These are phyloP conservation scores for Globisporangium perplexum DNA, from an alignment of 352 stramenopile genomes.

Conservation along the genomic window DNA sequence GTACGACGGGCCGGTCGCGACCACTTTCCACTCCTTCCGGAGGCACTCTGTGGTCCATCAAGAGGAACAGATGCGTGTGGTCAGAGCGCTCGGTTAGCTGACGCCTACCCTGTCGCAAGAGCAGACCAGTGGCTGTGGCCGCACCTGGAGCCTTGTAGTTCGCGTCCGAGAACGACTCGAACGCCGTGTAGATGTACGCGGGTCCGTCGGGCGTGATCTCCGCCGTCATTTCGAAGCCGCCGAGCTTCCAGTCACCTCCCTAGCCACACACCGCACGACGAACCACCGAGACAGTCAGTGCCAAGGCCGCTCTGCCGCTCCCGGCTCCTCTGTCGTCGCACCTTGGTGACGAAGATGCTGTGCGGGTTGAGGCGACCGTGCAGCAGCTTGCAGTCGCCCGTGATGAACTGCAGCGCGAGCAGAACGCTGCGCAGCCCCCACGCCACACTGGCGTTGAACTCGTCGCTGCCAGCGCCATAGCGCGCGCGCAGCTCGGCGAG, in stretches of 20 bases:
- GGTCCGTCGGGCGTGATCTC: conserved; percentile 79
- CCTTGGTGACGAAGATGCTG: conserved; percentile 93
- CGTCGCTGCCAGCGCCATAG: conserved; percentile 50
- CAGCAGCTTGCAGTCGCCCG: conserved; percentile 91
- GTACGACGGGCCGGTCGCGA: conserved; percentile 47
- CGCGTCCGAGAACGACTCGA: conserved; percentile 81
- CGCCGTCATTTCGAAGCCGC: conserved; percentile 89
- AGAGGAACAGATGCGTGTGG: no score
- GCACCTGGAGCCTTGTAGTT: conserved; percentile 76
- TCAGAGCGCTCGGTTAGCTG: background rate
- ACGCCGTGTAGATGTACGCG: conserved; percentile 68
- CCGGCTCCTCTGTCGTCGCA: conserved; percentile 10
- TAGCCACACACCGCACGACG: conserved; percentile 6
- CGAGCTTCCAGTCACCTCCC: conserved; percentile 95
- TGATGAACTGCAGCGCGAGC: conserved; percentile 91
- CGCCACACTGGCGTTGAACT: conserved; percentile 83
- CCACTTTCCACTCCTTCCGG: conserved; percentile 69
- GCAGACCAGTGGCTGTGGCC: conserved; percentile 10
- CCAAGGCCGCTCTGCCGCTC: no score
- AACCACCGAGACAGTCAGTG: background rate
- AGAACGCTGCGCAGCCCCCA: conserved; percentile 94
- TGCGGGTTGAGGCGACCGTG: conserved; percentile 88
- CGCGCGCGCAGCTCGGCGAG: conserved; percentile 68
- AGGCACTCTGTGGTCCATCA: conserved; percentile 47
- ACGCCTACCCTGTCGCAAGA: background rate